Evolutionary conservation across 2,329 filamentous ascomycete species (phyloP), one percentile per base, ranked within the genome.

Genomic region (Sphaerulina musiva): DNA sequence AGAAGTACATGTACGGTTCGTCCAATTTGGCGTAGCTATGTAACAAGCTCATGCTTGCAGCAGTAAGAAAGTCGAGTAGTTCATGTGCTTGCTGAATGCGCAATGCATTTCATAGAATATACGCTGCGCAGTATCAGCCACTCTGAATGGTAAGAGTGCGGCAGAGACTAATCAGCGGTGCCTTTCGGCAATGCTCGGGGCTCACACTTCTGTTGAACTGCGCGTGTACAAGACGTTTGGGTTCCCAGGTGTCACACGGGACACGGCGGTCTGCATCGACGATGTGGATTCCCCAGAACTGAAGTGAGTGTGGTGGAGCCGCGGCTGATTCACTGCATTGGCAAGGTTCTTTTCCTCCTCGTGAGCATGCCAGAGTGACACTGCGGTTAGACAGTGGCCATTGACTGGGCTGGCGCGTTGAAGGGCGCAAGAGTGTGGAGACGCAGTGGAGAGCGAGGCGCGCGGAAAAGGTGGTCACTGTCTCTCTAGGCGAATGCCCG

Each of bases 281-380:
- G 50, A 53, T 53, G 43, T 23, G 26, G 26, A 39, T 42, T 32
- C 31, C 14, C 32, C 36, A 44, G 48, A 39, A 40, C 20, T 38
- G 48, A 45, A 45, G 48, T 43, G 20, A 38, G 41, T 1, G 26
- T 26, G 40, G 31, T 46, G 43, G 44, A 39, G 26, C 44, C 50
- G 50, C 39, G 38, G 50, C 36, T 42, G 50, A 53, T 17, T 53
- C 50, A 53, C 44, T 47, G 50, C 50, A 46, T 53, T 43, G 17
- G 50, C 50, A 29, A 36, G 17, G 17, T 44, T 20, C 41, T 29
- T 23, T 14, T 44, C 14, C 5, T 26, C 26, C n/a, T 44, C 17
- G 17, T 44, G 41, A 44, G 29, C 20, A 44, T 29, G 20, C 41
- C 41, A 44, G 20, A 23, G 20, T 12, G 41, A 17, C 14, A 17